A percentile compares a stretch with the other conserved stretches of the same genome.
Evolutionary conservation across 116 monocot genomes (phyloP).

Genomic region (Iris pallida): DNA sequence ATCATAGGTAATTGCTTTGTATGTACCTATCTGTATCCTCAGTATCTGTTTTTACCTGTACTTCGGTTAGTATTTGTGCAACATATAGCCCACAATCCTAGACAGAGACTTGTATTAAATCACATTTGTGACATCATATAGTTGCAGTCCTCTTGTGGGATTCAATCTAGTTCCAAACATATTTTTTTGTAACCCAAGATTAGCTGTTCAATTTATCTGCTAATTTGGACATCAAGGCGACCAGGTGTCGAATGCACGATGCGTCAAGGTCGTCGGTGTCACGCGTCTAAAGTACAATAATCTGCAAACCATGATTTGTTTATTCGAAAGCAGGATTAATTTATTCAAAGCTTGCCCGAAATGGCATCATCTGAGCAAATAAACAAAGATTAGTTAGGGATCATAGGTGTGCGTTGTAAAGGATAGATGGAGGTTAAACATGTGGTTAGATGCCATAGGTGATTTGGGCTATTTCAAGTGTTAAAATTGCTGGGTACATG

Average conservation of each 20-base stretch:
- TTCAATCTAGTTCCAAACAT: background rate
- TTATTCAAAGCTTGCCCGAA: constrained; percentile 6
- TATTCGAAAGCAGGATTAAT: too few relatives aligned
- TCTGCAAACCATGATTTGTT: too few relatives aligned
- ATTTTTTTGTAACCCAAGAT: too few relatives aligned
- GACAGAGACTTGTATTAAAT: too few relatives aligned
- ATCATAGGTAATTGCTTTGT: too few relatives aligned
- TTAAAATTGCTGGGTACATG: constrained; percentile 6
- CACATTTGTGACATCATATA: too few relatives aligned
- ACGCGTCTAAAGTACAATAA: constrained; percentile 1
- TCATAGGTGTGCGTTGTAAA: constrained; percentile 12
- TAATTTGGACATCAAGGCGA: background rate
- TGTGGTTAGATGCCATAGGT: constrained; percentile 8
- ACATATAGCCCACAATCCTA: too few relatives aligned
- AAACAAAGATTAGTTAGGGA: constrained; percentile 23
- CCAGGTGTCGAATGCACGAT: constrained; percentile 7
- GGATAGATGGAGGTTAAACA: constrained; percentile 3
- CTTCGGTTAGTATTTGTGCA: too few relatives aligned
- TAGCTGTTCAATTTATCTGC: background rate
- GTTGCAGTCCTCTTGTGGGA: too few relatives aligned
- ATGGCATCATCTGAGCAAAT: constrained; percentile 17
- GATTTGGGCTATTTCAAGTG: constrained; percentile 1
- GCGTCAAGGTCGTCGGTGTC: constrained; percentile 20
- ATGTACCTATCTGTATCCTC: too few relatives aligned
- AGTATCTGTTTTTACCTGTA: too few relatives aligned